phyloP scores from a whole-genome alignment of 2,329 filamentous ascomycete species.

The Cladophialophora exuberans region DNA sequence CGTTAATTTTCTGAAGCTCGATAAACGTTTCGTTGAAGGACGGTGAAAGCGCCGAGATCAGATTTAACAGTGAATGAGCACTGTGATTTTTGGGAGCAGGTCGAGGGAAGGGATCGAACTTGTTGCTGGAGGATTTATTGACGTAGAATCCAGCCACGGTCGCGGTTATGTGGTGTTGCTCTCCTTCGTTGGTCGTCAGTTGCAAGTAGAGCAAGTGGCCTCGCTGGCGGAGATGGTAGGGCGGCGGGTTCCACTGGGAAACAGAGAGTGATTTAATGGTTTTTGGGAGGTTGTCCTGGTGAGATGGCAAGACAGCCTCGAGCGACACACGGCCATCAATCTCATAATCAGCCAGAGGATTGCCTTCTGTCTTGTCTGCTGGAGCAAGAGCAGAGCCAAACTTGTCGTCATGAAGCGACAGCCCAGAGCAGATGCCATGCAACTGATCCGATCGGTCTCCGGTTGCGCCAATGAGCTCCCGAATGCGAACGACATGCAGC shows the following conservation, averaged over 20 bases:
- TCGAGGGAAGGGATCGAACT: constrained; percentile 88
- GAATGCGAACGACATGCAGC: constrained; percentile 86
- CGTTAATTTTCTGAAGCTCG: constrained; percentile 81
- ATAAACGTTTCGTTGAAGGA: constrained; percentile 79
- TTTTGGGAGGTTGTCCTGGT: constrained; percentile 73
- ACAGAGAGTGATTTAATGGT: constrained; percentile 87
- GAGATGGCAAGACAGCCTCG: constrained; percentile 70
- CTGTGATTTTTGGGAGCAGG: constrained; percentile 75
- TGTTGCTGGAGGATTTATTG: constrained; percentile 92
- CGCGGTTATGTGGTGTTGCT: constrained; percentile 90
- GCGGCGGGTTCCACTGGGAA: constrained; percentile 95
- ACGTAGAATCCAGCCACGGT: constrained; percentile 96
- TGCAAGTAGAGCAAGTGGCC: constrained; percentile 91
- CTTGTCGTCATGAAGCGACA: constrained; percentile 84
- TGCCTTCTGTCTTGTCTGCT: constrained; percentile 41
- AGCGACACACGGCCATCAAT: constrained; percentile 71
- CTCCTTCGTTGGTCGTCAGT: constrained; percentile 88
- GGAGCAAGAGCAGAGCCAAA: constrained; percentile 47
- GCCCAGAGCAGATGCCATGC: constrained; percentile 81
- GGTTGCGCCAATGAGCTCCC: constrained; percentile 90
- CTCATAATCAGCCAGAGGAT: constrained; percentile 73
- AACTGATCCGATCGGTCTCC: constrained; percentile 85
- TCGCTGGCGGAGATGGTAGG: constrained; percentile 84
- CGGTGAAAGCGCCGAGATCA: constrained; percentile 78
- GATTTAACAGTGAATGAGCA: constrained; percentile 81